These are phyloP conservation scores for Sisymbrium irio DNA, from an alignment of 345 rosid species.

Conservation along the genomic window DNA sequence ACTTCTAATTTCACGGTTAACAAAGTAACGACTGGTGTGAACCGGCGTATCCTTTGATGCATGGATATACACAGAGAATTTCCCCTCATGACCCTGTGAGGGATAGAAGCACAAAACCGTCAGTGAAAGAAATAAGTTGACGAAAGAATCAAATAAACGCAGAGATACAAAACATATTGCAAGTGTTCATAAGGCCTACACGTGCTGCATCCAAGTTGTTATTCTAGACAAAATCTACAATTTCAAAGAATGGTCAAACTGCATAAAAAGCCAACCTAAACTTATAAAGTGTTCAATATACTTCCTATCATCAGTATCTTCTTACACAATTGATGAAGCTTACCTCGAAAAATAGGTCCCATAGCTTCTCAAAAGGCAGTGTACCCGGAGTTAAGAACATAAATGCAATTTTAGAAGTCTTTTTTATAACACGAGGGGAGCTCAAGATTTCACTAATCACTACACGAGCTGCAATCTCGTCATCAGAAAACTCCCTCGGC, in stretches of 20 bases:
- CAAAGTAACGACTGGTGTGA: constrained; percentile 72
- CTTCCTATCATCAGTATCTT: not conserved
- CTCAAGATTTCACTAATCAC: constrained; percentile 71
- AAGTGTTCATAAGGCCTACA: not conserved
- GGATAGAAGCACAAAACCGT: not conserved
- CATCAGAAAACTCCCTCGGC: constrained; percentile 66
- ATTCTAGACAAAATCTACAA: not conserved
- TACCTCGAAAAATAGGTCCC: constrained; percentile 90
- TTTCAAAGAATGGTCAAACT: not conserved
- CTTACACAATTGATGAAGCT: not conserved
- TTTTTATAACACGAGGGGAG: constrained; percentile 48
- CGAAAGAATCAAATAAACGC: not conserved
- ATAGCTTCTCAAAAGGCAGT: constrained; percentile 91
- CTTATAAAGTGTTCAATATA: not conserved
- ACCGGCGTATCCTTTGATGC: constrained; percentile 76
- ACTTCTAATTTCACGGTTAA: constrained; percentile 68
- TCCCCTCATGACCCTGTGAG: constrained; percentile 78
- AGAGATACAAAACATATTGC: not conserved
- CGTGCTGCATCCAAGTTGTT: not conserved
- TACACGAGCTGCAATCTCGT: constrained; percentile 70
- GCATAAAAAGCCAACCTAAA: not conserved
- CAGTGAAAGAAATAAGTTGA: not conserved
- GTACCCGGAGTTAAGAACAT: constrained; percentile 90
- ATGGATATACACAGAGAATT: constrained; percentile 75
- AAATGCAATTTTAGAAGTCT: constrained; percentile 80